These are phyloP conservation scores for Hirschfeldia incana DNA, from an alignment of 345 rosid species.

Conservation along the genomic window DNA sequence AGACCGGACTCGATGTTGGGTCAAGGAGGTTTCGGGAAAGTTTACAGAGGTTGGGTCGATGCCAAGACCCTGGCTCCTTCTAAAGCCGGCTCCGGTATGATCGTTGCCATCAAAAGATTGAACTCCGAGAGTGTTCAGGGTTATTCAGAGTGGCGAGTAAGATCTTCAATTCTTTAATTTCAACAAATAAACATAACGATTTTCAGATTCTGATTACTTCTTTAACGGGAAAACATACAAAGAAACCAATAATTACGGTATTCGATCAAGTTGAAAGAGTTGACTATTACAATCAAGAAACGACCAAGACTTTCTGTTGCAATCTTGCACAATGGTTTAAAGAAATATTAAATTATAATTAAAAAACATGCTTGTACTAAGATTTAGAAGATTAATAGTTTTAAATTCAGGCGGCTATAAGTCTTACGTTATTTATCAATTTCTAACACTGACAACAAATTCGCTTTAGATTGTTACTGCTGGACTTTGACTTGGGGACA, in stretches of 20 bases:
- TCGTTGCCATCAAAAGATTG: conserved; percentile 77
- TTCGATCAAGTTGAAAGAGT: conserved; percentile 18
- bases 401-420: neutral
- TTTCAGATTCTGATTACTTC: conserved; percentile 15
- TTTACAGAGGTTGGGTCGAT: conserved; percentile 83
- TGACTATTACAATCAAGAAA: conserved; percentile 23
- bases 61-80: conserved; percentile 61
- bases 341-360: neutral
- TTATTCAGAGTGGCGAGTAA: conserved; percentile 79
- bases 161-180: neutral
- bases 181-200: neutral
- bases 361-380: neutral
- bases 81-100: conserved; percentile 54
- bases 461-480: neutral
- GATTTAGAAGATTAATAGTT: conserved; percentile 2
- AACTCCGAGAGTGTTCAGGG: conserved; percentile 71
- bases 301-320: conserved; percentile 28
- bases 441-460: conserved; percentile 1
- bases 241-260: conserved; percentile 5
- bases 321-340: neutral
- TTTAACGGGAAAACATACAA: neutral
- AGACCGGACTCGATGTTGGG: conserved; percentile 65
- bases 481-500: neutral
- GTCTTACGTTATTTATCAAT: neutral
- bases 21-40: conserved; percentile 83